These are phyloP conservation scores for Leptomonas seymouri DNA, from an alignment of 208 protist species.

Conservation along the genomic window DNA sequence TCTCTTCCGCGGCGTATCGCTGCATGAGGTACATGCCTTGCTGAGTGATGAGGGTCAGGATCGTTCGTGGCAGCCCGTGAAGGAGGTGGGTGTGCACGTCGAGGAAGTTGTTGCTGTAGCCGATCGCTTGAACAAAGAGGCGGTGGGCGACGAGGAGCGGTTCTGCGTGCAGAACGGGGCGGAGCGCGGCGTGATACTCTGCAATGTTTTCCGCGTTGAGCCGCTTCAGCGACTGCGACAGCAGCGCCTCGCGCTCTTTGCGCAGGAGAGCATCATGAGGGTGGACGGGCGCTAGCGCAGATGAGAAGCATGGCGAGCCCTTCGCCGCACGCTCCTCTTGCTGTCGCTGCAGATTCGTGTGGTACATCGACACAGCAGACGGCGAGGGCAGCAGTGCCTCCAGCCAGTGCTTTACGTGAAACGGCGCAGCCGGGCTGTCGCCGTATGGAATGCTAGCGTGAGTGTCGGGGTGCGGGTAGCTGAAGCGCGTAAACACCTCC, in stretches of 20 bases:
- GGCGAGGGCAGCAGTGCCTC: constrained; percentile 23
- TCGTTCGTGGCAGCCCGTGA: constrained; percentile 46
- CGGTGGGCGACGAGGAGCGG: constrained; percentile 66
- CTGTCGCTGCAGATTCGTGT: constrained; percentile 23
- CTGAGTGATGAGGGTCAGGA: constrained; percentile 65
- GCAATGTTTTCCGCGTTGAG: constrained; percentile 63
- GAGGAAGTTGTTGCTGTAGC: constrained; percentile 83
- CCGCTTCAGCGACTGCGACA: constrained; percentile 73
- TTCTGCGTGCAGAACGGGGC: constrained; percentile 65
- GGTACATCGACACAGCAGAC: constrained; percentile 4
- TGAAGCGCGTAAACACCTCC: constrained; percentile 11
- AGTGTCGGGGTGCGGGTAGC: constrained; percentile 4
- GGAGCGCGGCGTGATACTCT: constrained; percentile 56
- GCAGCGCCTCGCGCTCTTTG: constrained; percentile 65
- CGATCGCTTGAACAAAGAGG: constrained; percentile 72
- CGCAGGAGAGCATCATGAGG: constrained; percentile 64
- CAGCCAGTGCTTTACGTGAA: constrained; percentile 28
- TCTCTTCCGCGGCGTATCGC: constrained; percentile 54
- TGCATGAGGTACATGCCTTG: constrained; percentile 54
- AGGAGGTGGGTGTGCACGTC: constrained; percentile 67
- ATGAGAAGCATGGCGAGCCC: background rate
- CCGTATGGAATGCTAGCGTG: constrained; percentile 16
- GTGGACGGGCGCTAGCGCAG: background rate
- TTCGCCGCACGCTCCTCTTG: background rate
- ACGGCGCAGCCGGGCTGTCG: constrained; percentile 20